phyloP scores from a whole-genome alignment of 345 rosid genomes.

The Dimocarpus longan region DNA sequence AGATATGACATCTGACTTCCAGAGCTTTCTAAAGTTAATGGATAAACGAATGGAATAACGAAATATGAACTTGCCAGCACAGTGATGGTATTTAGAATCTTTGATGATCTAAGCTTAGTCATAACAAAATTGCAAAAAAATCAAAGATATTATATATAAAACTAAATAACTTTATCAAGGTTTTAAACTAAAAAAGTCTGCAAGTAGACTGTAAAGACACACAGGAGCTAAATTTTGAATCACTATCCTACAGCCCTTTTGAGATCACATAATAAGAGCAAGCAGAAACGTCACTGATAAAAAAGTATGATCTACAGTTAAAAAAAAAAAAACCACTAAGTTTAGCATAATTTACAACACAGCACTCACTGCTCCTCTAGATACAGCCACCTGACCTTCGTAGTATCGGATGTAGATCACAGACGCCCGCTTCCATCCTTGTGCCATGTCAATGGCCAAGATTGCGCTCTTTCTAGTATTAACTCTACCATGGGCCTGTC shows the following conservation, averaged over 20 bases:
- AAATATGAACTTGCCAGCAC: background rate
- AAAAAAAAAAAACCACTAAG: slow-evolving; percentile 17
- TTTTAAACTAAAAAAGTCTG: background rate
- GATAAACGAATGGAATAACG: background rate
- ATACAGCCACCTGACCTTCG: slow-evolving; percentile 32
- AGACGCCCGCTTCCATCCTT: slow-evolving; percentile 6
- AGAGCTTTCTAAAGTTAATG: background rate
- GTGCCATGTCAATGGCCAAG: slow-evolving; percentile 18
- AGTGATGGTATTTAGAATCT: background rate
- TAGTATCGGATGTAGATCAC: slow-evolving; percentile 20
- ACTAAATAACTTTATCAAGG: background rate
- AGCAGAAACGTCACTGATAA: slow-evolving; percentile 21
- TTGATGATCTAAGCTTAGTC: background rate
- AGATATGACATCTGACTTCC: background rate
- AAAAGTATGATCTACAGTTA: slow-evolving; percentile 18
- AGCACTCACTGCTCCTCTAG: slow-evolving; percentile 39
- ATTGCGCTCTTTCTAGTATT: slow-evolving; percentile 7
- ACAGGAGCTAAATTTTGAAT: background rate
- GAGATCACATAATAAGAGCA: slow-evolving; percentile 17
- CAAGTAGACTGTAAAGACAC: background rate
- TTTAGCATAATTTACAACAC: slow-evolving; percentile 51
- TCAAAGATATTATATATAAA: background rate
- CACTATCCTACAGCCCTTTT: slow-evolving; percentile 17
- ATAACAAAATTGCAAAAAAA: background rate
- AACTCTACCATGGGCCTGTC: slow-evolving; percentile 83